Percentiles rank a stretch among this genome's conserved stretches.
phyloP scores from a whole-genome alignment of 768 basidiomycete species.

The Leccinum ochraceum region DNA sequence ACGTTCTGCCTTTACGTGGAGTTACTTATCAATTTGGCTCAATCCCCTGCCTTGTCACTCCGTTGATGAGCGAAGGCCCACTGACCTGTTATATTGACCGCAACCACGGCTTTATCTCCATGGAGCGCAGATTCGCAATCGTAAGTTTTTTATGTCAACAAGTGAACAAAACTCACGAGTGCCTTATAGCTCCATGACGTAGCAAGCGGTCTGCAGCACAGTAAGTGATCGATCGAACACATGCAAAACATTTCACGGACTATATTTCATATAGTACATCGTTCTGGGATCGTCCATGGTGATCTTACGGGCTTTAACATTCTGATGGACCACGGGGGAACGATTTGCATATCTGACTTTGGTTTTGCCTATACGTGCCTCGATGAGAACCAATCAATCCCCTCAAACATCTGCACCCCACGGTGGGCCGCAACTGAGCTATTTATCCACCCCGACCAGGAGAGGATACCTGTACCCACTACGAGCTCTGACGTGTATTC shows the following conservation, averaged over 20 bases:
- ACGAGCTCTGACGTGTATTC: conserved; percentile 13
- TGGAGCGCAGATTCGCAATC: conserved; percentile 3
- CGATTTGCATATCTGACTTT: conserved; percentile 17
- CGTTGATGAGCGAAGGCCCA: conserved; percentile 14
- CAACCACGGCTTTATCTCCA: conserved; percentile 1
- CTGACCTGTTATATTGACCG: conserved; percentile 7
- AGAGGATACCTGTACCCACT: conserved; percentile 7
- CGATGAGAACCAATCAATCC: conserved; percentile 4
- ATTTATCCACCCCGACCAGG: conserved; percentile 14
- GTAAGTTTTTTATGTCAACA: neutral
- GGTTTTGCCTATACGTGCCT: conserved; percentile 8
- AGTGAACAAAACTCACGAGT: neutral
- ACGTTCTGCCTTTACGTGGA: conserved; percentile 15
- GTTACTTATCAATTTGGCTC: conserved; percentile 12
- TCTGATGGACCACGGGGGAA: conserved; percentile 7
- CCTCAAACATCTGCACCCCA: conserved; percentile 9
- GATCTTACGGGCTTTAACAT: conserved; percentile 19
- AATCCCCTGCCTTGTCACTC: conserved; percentile 15
- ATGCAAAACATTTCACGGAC: neutral
- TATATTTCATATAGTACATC: conserved; percentile 7
- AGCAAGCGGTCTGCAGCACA: conserved; percentile 13
- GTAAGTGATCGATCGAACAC: conserved; percentile 1
- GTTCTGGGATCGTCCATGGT: conserved; percentile 13
- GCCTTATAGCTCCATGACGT: conserved; percentile 12
- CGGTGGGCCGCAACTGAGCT: conserved; percentile 15